Conservation (phyloP, 768 basidiomycete genomes). For the Mycena metata region DNA sequence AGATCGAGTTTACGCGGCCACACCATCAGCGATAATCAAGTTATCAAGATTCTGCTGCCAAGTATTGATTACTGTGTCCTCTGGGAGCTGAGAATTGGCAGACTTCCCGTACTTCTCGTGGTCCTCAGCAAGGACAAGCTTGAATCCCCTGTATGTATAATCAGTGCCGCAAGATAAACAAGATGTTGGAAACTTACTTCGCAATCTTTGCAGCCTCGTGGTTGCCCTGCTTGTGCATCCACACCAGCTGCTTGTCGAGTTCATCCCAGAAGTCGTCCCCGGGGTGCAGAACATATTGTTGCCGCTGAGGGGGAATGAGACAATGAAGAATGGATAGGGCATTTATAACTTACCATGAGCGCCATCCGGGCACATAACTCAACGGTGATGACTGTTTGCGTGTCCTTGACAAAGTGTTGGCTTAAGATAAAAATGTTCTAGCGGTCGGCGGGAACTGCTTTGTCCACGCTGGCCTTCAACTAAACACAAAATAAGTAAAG, state of each 20-base stretch:
- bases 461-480: not conserved
- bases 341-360: not conserved
- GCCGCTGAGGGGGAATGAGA: not conserved
- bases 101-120: no score
- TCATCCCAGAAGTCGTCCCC: conserved; percentile 1
- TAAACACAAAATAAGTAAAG: no score
- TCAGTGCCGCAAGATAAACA: no score
- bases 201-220: not conserved
- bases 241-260: not conserved
- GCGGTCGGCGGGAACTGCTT: not conserved
- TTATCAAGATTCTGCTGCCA: not conserved
- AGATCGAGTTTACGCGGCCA: no score
- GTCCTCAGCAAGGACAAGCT: no score
- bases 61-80: not conserved
- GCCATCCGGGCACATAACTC: conserved; percentile 2
- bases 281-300: not conserved
- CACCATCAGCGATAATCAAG: not conserved
- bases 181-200: not conserved
- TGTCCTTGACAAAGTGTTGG: conserved; percentile 6
- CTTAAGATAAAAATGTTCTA: conserved; percentile 1
- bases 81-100: no score
- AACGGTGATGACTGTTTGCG: not conserved
- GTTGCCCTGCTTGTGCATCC: not conserved
- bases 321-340: not conserved
- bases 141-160: no score